Base-by-base conservation (phyloP, 257 asterid genomes). In the Nicotiana knightiana region DNA sequence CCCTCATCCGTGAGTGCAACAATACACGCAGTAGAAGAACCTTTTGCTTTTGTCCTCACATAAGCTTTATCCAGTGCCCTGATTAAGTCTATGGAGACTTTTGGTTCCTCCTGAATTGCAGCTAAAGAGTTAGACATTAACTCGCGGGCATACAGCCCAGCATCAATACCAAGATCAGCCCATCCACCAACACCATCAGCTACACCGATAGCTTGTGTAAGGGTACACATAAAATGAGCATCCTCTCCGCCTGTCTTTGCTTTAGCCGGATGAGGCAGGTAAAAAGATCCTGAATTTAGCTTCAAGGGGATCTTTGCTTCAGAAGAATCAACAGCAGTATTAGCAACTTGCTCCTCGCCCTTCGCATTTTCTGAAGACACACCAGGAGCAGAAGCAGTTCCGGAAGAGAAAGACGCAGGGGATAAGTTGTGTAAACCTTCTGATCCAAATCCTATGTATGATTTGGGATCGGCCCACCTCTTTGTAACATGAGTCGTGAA, bases 101-200 rank as follows among this genome's bases (percentile, higher is more conserved):
- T 83, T 13, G 83, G 76, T n/a, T 83, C 70, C 9, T 26, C 48
- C 2, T 66, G n/a, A 59, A 51, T 51, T 1, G 80, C 81, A 16
- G 30, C 2, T 54, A 57, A 62, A 1, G 83, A 57, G 67, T 79
- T 64, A 1, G 21, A 28, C 83, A 83, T 83, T 1, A 83, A 53
- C 7, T 83, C 83, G 9, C 81, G 39, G 2, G 83, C 81, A 33
- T 57, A 83, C 3, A 65, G 9, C 4, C 86, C 81, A 3, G 83
- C 80, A 21, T 83, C 83, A 10, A 83, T 59, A 48, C 81, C 81
- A 9, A 57, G 54, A 35, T 68, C 43, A 10, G 57, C 53, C 86
- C 86, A 83, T 10, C 85, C 85, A 43, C 85, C 83, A 51, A 83
- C 83, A 2, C 83, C 83, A 57, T 83, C 85, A 2, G 85, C 86